Evolutionary conservation across 2,329 filamentous ascomycete species (phyloP).

Genomic region (Verticillium nonalfalfae): DNA sequence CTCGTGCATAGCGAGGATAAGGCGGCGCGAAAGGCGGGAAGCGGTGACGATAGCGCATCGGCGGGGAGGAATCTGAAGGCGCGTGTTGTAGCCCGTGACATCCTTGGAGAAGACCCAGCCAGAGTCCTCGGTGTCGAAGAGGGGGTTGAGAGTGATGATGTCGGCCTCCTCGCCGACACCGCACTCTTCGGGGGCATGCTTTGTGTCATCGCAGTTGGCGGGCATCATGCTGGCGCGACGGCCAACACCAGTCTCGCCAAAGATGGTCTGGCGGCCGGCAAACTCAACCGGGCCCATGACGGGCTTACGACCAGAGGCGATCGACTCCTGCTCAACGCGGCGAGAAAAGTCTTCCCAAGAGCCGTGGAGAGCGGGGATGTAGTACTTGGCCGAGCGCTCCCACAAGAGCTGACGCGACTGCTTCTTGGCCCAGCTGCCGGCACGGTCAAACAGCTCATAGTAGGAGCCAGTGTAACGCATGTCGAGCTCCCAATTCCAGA

Average conservation of each 20-base stretch:
- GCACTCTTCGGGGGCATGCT: conserved; percentile 34
- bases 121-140: conserved; percentile 65
- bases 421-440: conserved; percentile 58
- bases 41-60: conserved; percentile 68
- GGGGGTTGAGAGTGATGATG: conserved; percentile 70
- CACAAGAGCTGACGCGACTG: conserved; percentile 69
- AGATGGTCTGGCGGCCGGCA: conserved; percentile 37
- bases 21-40: conserved; percentile 57
- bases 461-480: conserved; percentile 59
- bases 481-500: conserved; percentile 69
- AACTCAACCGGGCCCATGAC: conserved; percentile 64
- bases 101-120: conserved; percentile 69
- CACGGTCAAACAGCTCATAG: conserved; percentile 67
- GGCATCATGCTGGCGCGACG: conserved; percentile 40
- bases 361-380: conserved; percentile 64
- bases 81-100: conserved; percentile 59
- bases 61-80: conserved; percentile 52
- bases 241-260: conserved; percentile 44
- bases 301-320: conserved; percentile 40
- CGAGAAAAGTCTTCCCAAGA: conserved; percentile 66
- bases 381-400: conserved; percentile 73
- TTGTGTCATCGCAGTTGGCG: conserved; percentile 37
- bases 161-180: conserved; percentile 68
- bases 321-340: conserved; percentile 56
- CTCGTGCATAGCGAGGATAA: conserved; percentile 68